Base-by-base conservation (phyloP, 2,329 filamentous ascomycete species). In the Colletotrichum paranaense region DNA sequence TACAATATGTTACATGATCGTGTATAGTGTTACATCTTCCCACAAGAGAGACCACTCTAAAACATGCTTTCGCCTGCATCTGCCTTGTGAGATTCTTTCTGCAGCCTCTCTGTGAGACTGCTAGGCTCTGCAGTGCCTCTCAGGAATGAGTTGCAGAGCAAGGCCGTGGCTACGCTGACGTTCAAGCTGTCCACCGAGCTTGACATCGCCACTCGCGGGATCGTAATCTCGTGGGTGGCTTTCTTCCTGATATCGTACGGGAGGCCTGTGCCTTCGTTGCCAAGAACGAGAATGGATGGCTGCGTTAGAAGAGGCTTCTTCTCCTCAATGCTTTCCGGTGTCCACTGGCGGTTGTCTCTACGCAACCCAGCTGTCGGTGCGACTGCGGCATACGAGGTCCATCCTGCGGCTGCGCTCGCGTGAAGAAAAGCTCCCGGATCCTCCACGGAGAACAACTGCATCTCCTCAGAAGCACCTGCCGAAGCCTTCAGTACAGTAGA, bases 131-230 rank as follows among this genome's bases (percentile, higher is more conserved):
- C 66, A 42, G 77, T 74, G 1, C 81, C 81, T 78, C 84, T 88
- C 78, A 94, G 80, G 78, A 97, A 94, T 0, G 92, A 86, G 75
- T 92, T 89, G 74, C 92, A 92, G 63, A 98, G 84, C 62, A 98
- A 84, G 1, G 91, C 95, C 7, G 94, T 91, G 1, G 97, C 96
- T 24, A 97, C 95, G 79, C 94, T 95, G 52, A 98, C 97, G 80
- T 99, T 98, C 81, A 99, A 84, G 81, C 95, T 98, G 82, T 98
- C 96, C 3, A 99, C 91, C 80, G 76, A 91, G 80, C 78, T 88
- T 80, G 78, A 86, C 75, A 79, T 84, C 55, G 82, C 88, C 76
- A 81, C 88, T 81, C 81, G 89, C 76, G 88, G 88, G 67, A 99
- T 94, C 7, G 92, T 90, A 5, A 92, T 78, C 76, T 92, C 87